A percentile compares a stretch with the other conserved stretches of the same genome.
Evolutionary conservation across 1,284 basidiomycete genomes (phyloP).

Genomic region (Pseudozyma hubeiensis): DNA sequence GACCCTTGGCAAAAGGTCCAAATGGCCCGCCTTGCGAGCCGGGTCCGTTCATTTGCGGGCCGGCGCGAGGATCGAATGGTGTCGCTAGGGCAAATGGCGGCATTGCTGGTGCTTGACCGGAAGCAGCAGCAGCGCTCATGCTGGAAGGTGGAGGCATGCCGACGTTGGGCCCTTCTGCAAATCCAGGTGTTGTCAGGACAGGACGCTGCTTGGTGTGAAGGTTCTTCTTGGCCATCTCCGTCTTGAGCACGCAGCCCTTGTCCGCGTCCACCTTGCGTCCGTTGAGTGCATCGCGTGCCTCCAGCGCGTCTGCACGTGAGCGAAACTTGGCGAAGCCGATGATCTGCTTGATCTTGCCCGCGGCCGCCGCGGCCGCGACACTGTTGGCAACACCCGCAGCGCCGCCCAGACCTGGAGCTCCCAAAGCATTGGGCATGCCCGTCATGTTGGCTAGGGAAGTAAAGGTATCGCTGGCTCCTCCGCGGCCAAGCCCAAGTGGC

Average conservation of each 20-base stretch:
- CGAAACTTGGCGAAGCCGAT: constrained; percentile 98
- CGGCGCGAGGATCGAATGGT: constrained; percentile 40
- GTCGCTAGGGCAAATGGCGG: constrained; percentile 32
- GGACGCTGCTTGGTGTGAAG: constrained; percentile 78
- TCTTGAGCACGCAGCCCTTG: constrained; percentile 91
- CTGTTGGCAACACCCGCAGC: constrained; percentile 25
- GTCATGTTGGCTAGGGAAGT: constrained; percentile 42
- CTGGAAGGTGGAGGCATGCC: constrained; percentile 21
- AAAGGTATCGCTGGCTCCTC: constrained; percentile 46
- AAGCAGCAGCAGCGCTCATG: constrained; percentile 1
- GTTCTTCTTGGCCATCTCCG: constrained; percentile 99
- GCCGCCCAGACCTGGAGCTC: constrained; percentile 31
- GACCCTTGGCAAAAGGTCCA: constrained; percentile 26
- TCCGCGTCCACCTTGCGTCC: constrained; percentile 93
- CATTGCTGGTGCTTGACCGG: constrained; percentile 9
- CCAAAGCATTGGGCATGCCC: constrained; percentile 31
- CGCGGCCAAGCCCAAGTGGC: constrained; percentile 47
- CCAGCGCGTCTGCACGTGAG: constrained; percentile 85
- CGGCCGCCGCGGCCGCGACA: constrained; percentile 26
- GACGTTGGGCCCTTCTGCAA: constrained; percentile 24
- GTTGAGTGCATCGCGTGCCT: constrained; percentile 88
- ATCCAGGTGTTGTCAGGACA: constrained; percentile 26
- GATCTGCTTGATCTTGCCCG: constrained; percentile 77
- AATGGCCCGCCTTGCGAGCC: constrained; percentile 25
- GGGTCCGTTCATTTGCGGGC: constrained; percentile 27